Evolutionary conservation across 2,329 filamentous ascomycete species (phyloP), one percentile per base, ranked within the genome.

Genomic region (Emmonsia crescens): DNA sequence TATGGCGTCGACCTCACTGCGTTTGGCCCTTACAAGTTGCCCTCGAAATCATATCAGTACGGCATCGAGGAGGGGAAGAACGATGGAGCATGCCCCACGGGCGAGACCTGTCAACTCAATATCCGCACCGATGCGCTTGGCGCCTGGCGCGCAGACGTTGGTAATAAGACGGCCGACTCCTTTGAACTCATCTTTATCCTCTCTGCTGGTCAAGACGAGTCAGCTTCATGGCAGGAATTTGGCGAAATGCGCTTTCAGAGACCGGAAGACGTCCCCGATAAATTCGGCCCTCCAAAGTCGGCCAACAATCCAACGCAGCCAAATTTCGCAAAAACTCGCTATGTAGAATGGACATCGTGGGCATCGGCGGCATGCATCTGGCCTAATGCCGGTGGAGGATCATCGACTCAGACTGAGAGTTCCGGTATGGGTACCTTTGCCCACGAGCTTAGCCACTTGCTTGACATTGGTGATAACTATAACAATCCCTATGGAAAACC

Each of bases 151-250:
- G 60, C 60, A 58, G 64, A 63, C 21, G 52, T 66, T 57, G 64
- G 64, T 42, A 55, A 66, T 12, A 56, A 52, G 6, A 61, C 62
- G 24, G 64, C 64, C 44, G 55, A 66, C 36, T 55, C 54, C 31
- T 66, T 52, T 21, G 64, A 66, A 38, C 64, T 66, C 48, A 63
- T 66, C 29, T 66, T 66, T 42, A 63, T 66, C 58, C 64, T 66
- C 21, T 66, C 64, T 24, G 64, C 64, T 12, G 64, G 64, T 27
- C 60, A 63, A 51, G 63, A 66, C 40, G 64, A 66, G 59, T 66
- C 64, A 1, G 56, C 64, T 6, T 63, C 64, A 29, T 66, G 64
- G 64, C 64, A 64, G 27, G 64, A 66, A 60, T 66, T 66, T 55
- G 64, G 64, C 51, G 64, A 66, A 61, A 66, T 66, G 61, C 61